These are phyloP conservation scores for Pseudocercospora macadamiae DNA, from an alignment of 2,329 filamentous ascomycete species.

Conservation along the genomic window DNA sequence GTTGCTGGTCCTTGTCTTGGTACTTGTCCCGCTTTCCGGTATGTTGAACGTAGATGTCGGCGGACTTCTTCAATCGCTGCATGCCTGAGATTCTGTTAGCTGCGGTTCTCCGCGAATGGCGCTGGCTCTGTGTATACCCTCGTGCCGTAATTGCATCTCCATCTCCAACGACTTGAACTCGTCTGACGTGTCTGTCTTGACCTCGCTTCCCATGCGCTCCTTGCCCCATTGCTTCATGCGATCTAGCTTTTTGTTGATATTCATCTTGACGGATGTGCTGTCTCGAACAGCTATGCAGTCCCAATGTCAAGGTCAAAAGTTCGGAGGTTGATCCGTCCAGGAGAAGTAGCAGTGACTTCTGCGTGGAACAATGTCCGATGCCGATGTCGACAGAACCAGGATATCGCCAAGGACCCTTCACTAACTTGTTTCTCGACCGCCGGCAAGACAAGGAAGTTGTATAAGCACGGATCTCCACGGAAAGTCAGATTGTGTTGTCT, in stretches of 20 bases:
- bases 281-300: neutral
- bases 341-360: neutral
- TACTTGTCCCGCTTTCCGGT: slow-evolving; percentile 80
- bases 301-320: neutral
- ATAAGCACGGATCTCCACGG: slow-evolving; percentile 7
- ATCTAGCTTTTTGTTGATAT: slow-evolving; percentile 85
- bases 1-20: slow-evolving; percentile 84
- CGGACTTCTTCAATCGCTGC: slow-evolving; percentile 85
- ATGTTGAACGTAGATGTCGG: slow-evolving; percentile 85
- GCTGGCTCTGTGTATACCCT: slow-evolving; percentile 61
- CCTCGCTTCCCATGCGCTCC: slow-evolving; percentile 91
- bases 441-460: neutral
- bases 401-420: slow-evolving; percentile 4
- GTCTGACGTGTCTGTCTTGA: slow-evolving; percentile 82
- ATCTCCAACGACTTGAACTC: slow-evolving; percentile 88
- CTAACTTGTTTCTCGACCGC: slow-evolving; percentile 1
- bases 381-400: slow-evolving; percentile 1
- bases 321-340: neutral
- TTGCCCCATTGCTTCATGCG: slow-evolving; percentile 97
- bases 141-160: slow-evolving; percentile 86
- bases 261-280: slow-evolving; percentile 40
- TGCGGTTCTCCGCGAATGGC: too few relatives aligned
- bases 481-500: neutral
- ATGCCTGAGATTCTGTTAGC: slow-evolving; percentile 63
- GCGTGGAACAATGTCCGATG: neutral